Evolutionary conservation across 139 green algal genomes (phyloP), one percentile per base, ranked within the genome.

Genomic region (Chlorella vulgaris): DNA sequence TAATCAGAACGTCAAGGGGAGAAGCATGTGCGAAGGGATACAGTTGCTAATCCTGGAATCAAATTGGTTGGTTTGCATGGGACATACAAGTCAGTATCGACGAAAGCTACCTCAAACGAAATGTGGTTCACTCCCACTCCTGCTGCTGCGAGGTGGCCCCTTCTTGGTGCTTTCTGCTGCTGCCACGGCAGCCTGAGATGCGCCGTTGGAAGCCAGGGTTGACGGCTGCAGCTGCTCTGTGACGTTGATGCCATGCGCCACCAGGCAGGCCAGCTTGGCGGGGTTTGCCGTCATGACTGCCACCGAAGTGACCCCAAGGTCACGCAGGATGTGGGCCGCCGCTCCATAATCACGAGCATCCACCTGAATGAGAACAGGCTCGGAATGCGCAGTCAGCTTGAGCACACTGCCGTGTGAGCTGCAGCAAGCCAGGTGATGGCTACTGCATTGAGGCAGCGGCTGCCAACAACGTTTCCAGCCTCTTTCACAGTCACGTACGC

Each of bases 281-380:
- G 94, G 93, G 88, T 98, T 98, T 88, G 97, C 98, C 43, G 94
- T 98, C 85, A 98, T 96, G 69, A 98, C 88, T 35, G 83, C 51
- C 1, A 98, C 89, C 80, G 87, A 94, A 53, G 87, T 82, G 7
- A 98, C 78, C 43, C 83, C 81, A 67, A 98, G 79, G 69, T 97
- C 91, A 1, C 50, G 33, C 24, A 98, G 90, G 74, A 98, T 98
- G 88, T 97, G 96, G 36, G 78, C 83, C n/a, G 98, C 95, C 28
- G 89, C 91, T 22, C 90, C 94, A 88, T 98, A 98, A 85, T 98
- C 95, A 13, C 95, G 83, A 76, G 89, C 94, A 84, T 98, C 95
- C 75, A 98, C 94, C 43, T 95, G 95, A 42, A 96, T 82, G 0
- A 92, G 24, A 21, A 31, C 31, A 29, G 29, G n/a, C n/a, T n/a